These are phyloP conservation scores for Eucalyptus regnans DNA, from an alignment of 345 rosid species.

Conservation along the genomic window DNA sequence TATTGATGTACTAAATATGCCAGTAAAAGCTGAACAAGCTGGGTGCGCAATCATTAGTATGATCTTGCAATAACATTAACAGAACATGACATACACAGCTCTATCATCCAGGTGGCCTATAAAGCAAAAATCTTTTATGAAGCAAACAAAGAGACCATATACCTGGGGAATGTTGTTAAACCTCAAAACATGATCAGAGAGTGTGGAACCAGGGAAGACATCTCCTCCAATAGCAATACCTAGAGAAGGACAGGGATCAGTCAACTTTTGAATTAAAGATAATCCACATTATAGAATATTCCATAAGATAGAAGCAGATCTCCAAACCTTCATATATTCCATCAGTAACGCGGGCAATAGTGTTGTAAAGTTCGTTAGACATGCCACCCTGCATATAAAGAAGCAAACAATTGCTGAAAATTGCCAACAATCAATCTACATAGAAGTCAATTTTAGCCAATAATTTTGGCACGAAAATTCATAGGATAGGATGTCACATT, in stretches of 20 bases:
- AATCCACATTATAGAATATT: neutral
- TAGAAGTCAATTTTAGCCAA: neutral
- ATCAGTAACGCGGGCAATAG: slow-evolving; percentile 93
- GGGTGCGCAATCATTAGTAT: neutral
- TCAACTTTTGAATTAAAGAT: neutral
- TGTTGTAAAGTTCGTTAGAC: slow-evolving; percentile 93
- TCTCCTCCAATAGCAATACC: slow-evolving; percentile 99
- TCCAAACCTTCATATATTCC: slow-evolving; percentile 81
- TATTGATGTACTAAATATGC: neutral
- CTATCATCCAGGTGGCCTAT: neutral
- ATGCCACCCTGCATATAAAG: slow-evolving; percentile 70
- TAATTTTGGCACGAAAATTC: neutral
- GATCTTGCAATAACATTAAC: neutral
- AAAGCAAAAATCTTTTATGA: neutral
- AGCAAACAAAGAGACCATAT: neutral
- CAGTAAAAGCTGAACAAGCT: neutral
- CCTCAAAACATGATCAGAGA: slow-evolving; percentile 85
- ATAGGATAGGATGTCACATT: neutral
- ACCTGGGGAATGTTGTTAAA: slow-evolving; percentile 98
- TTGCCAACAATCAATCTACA: neutral
- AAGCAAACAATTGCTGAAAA: neutral
- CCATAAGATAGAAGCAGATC: neutral
- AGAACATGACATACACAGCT: neutral
- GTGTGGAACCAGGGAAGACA: slow-evolving; percentile 95
- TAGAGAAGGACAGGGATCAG: slow-evolving; percentile 10